Conservation (phyloP, 371 early-diverging fungal species). For the Mortierella sp. region DNA sequence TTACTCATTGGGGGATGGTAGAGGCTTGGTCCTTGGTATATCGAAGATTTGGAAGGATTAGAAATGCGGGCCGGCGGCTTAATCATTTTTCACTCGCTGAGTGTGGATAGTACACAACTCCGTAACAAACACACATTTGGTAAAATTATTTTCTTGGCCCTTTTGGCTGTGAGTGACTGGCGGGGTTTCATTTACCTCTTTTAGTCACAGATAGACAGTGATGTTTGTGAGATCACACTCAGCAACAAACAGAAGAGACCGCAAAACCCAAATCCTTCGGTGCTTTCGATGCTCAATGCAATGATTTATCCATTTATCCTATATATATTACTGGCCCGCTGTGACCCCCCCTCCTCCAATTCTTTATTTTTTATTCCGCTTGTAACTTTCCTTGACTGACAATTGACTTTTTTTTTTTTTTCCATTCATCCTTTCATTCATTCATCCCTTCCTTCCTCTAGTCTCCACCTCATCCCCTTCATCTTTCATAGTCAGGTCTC, state of each 20-base stretch:
- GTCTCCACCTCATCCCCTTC: no score
- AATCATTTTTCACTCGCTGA: constrained; percentile 2
- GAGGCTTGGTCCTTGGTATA: constrained; percentile 1
- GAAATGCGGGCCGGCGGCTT: constrained; percentile 2
- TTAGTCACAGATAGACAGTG: constrained; percentile 1
- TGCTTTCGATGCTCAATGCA: not conserved
- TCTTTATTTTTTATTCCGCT: not conserved
- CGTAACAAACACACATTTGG: not conserved
- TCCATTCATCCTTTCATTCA: not conserved
- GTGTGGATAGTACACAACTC: not conserved
- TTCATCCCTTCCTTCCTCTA: not conserved
- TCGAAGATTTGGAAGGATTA: constrained; percentile 3
- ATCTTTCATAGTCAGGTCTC: not conserved
- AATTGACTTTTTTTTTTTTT: no score
- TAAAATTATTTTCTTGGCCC: not conserved
- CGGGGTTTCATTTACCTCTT: constrained; percentile 16
- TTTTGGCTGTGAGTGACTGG: constrained; percentile 10
- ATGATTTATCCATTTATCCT: constrained; percentile 5
- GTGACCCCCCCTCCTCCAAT: not conserved
- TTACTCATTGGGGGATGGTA: not conserved
- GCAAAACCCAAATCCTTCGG: not conserved
- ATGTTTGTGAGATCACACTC: constrained; percentile 1
- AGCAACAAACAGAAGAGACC: not conserved
- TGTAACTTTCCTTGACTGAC: no score
- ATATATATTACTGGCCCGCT: not conserved